Evolutionary conservation across 2,329 filamentous ascomycete species (phyloP).

Genomic region (Graphilbum sp.): DNA sequence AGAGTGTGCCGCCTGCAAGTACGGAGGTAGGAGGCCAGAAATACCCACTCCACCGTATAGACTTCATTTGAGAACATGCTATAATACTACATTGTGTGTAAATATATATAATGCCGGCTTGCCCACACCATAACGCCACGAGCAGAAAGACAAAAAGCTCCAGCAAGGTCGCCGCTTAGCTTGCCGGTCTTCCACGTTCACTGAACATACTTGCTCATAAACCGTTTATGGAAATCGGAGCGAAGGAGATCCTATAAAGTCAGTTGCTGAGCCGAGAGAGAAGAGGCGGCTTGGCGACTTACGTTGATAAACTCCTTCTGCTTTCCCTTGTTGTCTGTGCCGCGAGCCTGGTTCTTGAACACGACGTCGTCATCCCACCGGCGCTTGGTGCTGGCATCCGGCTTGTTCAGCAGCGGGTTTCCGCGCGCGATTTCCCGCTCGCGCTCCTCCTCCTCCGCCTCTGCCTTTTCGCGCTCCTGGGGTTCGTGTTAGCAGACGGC

Average conservation of each 20-base stretch:
- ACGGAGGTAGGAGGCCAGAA: too few species aligned
- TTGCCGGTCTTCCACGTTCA: too few species aligned
- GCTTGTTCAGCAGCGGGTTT: constrained; percentile 80
- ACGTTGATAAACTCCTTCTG: constrained; percentile 95
- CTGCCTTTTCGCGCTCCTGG: constrained; percentile 64
- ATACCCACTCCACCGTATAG: too few species aligned
- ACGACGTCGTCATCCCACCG: constrained; percentile 98
- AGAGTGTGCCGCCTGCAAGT: too few species aligned
- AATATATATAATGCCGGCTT: too few species aligned
- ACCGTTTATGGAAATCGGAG: constrained; percentile 94
- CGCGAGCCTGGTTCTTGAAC: constrained; percentile 95
- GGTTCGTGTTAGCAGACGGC: background rate
- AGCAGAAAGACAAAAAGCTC: too few species aligned
- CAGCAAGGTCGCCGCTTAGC: too few species aligned
- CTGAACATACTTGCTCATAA: constrained; percentile 63
- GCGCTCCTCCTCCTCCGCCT: constrained; percentile 63
- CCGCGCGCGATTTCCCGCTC: constrained; percentile 82
- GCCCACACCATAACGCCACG: too few species aligned
- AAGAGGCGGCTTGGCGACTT: constrained; percentile 19
- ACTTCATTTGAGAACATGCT: too few species aligned
- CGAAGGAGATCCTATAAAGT: constrained; percentile 56
- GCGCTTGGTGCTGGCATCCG: constrained; percentile 79
- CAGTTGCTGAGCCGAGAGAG: too few species aligned
- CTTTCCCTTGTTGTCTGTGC: constrained; percentile 77
- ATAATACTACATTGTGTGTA: too few species aligned